phyloP scores from a whole-genome alignment of 768 basidiomycete genomes.

The Kwoniella botswanensis region DNA sequence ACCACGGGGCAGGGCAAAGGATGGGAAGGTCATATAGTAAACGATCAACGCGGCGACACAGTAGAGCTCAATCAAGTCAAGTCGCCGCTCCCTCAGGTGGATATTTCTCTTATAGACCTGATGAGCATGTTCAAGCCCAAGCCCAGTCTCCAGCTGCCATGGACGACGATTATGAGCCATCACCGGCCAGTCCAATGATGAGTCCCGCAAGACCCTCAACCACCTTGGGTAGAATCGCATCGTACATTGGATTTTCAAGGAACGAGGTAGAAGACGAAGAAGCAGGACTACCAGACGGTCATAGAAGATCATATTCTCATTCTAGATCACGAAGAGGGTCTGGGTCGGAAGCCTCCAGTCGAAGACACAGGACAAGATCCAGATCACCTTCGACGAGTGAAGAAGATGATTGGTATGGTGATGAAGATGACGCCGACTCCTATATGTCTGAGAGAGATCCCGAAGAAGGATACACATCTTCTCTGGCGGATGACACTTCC shows the following conservation, averaged over 20 bases:
- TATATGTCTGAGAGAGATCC: slow-evolving; percentile 47
- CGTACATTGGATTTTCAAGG: slow-evolving; percentile 48
- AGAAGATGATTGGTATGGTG: slow-evolving; percentile 56
- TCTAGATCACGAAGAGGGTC: slow-evolving; percentile 44
- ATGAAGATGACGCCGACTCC: slow-evolving; percentile 51
- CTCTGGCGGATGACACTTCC: slow-evolving; percentile 57
- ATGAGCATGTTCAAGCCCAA: slow-evolving; percentile 10
- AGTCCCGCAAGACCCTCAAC: slow-evolving; percentile 39
- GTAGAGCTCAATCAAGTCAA: slow-evolving; percentile 11
- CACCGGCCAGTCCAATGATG: slow-evolving; percentile 10
- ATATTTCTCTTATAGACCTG: slow-evolving; percentile 35
- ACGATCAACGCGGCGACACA: slow-evolving; percentile 30
- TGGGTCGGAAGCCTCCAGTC: slow-evolving; percentile 27
- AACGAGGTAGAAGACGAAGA: slow-evolving; percentile 47
- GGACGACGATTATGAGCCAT: slow-evolving; percentile 6
- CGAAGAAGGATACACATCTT: slow-evolving; percentile 56
- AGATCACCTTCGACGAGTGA: slow-evolving; percentile 37
- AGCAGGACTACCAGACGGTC: slow-evolving; percentile 22
- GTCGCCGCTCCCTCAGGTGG: slow-evolving; percentile 7
- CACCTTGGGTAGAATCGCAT: slow-evolving; percentile 41
- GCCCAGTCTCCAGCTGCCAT: background rate
- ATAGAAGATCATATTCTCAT: slow-evolving; percentile 31
- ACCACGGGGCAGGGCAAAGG: slow-evolving; percentile 4
- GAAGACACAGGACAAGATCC: slow-evolving; percentile 5
- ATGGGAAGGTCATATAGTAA: slow-evolving; percentile 19